Conservation (phyloP, 1,284 basidiomycete genomes). For the Amanita bisporigera region DNA sequence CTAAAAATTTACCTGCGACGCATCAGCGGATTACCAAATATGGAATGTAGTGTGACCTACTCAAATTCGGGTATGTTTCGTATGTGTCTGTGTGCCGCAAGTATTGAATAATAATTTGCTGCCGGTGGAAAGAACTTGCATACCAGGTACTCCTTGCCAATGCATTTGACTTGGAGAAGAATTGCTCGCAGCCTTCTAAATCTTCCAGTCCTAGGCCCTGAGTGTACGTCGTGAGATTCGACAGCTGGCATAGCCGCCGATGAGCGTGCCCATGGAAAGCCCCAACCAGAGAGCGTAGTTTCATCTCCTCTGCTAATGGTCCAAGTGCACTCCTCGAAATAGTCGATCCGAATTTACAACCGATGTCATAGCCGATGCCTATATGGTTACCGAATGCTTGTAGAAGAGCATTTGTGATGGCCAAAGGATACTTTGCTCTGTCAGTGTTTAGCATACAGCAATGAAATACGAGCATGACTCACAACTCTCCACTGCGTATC, state of each 20-base stretch:
- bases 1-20: constrained; percentile 26
- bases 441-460: no score
- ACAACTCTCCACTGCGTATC: constrained; percentile 39
- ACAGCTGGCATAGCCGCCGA: constrained; percentile 37
- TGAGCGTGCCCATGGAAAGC: constrained; percentile 44
- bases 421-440: constrained; percentile 46
- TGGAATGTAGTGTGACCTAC: constrained; percentile 21
- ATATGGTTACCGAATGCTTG: constrained; percentile 29
- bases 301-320: constrained; percentile 1
- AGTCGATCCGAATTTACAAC: constrained; percentile 27
- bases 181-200: constrained; percentile 38
- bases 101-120: not conserved
- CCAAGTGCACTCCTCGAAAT: constrained; percentile 21
- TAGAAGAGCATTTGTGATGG: constrained; percentile 33
- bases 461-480: constrained; percentile 16
- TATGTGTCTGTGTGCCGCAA: constrained; percentile 19
- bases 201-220: constrained; percentile 39
- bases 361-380: constrained; percentile 38
- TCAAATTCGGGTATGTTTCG: constrained; percentile 29
- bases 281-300: constrained; percentile 34
- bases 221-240: constrained; percentile 31
- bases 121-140: constrained; percentile 28
- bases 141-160: constrained; percentile 29
- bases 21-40: not conserved
- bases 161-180: constrained; percentile 42